Conservation (phyloP, 441 rosid species). For the Adansonia rubrostipa region DNA sequence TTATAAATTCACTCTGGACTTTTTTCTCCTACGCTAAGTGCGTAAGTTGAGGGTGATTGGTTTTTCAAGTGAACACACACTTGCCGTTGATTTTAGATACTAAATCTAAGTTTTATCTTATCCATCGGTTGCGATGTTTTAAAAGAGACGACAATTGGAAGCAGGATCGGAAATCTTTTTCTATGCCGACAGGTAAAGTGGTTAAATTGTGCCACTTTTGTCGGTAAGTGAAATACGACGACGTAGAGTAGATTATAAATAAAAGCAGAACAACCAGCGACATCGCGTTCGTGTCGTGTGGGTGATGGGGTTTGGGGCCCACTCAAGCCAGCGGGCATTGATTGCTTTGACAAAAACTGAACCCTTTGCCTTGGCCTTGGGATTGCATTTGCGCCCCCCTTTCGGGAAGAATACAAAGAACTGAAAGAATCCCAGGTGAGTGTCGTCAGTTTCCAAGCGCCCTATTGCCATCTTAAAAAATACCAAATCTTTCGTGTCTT, state of each 20-base stretch:
- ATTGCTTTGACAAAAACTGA: conserved; percentile 13
- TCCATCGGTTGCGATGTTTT: conserved; percentile 20
- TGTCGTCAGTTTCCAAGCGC: too few species aligned
- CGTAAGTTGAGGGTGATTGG: not conserved
- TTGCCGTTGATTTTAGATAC: conserved; percentile 22
- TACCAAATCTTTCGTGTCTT: too few species aligned
- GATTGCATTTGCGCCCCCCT: too few species aligned
- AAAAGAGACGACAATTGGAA: too few species aligned
- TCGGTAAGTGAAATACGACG: conserved; percentile 25
- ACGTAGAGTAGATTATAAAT: conserved; percentile 19
- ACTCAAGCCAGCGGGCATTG: not conserved
- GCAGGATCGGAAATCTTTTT: not conserved
- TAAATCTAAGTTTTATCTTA: not conserved
- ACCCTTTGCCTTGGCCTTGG: not conserved
- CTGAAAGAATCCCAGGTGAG: not conserved
- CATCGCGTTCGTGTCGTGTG: not conserved
- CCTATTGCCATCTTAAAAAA: too few species aligned
- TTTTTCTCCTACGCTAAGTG: not conserved
- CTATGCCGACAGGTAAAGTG: conserved; percentile 38
- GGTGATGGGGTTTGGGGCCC: too few species aligned
- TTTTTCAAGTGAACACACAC: not conserved
- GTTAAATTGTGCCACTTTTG: conserved; percentile 26
- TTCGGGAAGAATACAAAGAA: too few species aligned
- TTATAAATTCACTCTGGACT: not conserved
- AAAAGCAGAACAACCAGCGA: not conserved